phyloP scores from a whole-genome alignment of 2,329 filamentous ascomycete species.

The Zymoseptoria tritici region DNA sequence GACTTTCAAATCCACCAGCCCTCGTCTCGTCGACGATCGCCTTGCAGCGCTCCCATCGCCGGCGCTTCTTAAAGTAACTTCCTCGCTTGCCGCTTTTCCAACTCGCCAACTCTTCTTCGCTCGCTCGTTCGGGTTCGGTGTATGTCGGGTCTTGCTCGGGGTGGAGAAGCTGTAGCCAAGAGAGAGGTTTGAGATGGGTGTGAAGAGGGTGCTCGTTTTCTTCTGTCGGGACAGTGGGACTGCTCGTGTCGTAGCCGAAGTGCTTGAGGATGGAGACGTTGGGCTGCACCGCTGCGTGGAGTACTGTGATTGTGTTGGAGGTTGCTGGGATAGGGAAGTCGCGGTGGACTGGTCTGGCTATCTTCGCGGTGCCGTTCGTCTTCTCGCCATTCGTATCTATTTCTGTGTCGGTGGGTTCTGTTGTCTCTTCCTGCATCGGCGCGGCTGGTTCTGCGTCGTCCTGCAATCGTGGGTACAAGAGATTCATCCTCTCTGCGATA shows the following conservation, averaged over 20 bases:
- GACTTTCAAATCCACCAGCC: conserved; percentile 70
- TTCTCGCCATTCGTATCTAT: neutral
- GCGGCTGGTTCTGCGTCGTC: conserved; percentile 22
- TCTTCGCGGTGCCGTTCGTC: conserved; percentile 8
- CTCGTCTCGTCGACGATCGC: conserved; percentile 68
- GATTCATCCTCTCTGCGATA: conserved; percentile 81
- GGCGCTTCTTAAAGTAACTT: conserved; percentile 80
- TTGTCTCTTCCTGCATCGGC: neutral
- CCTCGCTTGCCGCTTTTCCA: conserved; percentile 79
- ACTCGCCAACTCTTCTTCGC: conserved; percentile 54
- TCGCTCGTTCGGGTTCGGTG: conserved; percentile 53
- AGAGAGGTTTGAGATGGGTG: conserved; percentile 72
- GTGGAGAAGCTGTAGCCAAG: conserved; percentile 83
- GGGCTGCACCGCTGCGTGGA: conserved; percentile 76
- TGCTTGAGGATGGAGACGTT: conserved; percentile 84
- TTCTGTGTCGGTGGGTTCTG: conserved; percentile 2
- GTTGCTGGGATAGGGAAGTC: conserved; percentile 54
- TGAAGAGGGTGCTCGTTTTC: conserved; percentile 62
- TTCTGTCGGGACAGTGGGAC: conserved; percentile 41
- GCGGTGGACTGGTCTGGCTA: conserved; percentile 38
- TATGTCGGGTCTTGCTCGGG: conserved; percentile 71
- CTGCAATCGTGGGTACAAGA: conserved; percentile 46
- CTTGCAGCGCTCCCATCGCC: conserved; percentile 67
- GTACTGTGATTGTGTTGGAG: conserved; percentile 69
- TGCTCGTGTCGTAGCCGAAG: conserved; percentile 74